These are phyloP conservation scores for Phytophthora ohioensis DNA, from an alignment of 352 stramenopile species.

Conservation along the genomic window DNA sequence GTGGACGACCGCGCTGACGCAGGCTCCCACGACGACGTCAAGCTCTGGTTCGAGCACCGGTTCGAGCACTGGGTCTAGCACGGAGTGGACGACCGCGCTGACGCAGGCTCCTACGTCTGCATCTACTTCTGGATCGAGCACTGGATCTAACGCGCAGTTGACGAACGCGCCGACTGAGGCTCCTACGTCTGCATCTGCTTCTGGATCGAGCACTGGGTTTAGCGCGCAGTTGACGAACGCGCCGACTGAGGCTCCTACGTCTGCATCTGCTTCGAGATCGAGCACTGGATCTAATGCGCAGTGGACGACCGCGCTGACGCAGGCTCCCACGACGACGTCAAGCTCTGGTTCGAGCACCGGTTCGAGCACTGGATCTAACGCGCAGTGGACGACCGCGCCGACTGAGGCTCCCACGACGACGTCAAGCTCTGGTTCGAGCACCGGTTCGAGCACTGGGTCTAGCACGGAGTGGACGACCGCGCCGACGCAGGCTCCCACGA, in stretches of 20 bases:
- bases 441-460: background rate
- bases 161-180: background rate
- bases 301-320: too few relatives aligned
- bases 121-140: background rate
- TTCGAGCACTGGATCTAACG: too few relatives aligned
- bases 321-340: too few relatives aligned
- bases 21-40: background rate
- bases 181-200: constrained; percentile 6
- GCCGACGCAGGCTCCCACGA: too few relatives aligned
- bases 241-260: too few relatives aligned
- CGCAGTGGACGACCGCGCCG: too few relatives aligned
- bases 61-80: background rate
- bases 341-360: too few relatives aligned
- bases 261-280: too few relatives aligned
- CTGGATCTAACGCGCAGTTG: background rate
- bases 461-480: too few relatives aligned
- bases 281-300: too few relatives aligned
- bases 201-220: background rate
- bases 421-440: background rate
- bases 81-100: background rate
- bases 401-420: constrained; percentile 8
- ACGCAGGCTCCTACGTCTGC: constrained; percentile 11
- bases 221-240: background rate
- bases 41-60: background rate
- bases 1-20: background rate